Evolutionary conservation across 148 eudicot genomes (phyloP), one percentile per base, ranked within the genome.

Genomic region (Rhododendron griersonianum): DNA sequence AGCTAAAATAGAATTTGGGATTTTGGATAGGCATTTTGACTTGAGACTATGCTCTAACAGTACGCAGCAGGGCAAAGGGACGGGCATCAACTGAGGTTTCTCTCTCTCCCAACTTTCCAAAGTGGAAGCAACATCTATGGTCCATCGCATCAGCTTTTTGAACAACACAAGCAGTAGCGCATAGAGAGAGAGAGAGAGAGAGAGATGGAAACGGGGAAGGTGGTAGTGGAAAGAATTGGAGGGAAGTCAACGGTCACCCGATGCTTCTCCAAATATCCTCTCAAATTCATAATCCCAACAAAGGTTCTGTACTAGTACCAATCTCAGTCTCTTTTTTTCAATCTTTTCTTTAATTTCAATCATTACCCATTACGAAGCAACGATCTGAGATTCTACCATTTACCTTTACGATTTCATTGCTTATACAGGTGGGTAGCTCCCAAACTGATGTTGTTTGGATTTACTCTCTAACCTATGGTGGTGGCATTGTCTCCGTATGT

Each of bases 401-500:
- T 73, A 67, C 44, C 39, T 19, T 84, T 80, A 78, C 84, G 28
- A 44, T 81, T 13, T 28, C 30, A 28, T 28, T 51, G 79, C 23
- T 74, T 37, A 19, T 78, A 19, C 92, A 97, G 99, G 96, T 93
- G 85, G 98, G 94, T 87, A 61, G 91, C 28, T 91, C 95, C 21
- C 87, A 89, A 71, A 91, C 86, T 81, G 99, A 97, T 88, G 95
- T 89, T 83, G 98, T 95, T 18, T 97, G 99, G 99, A 93, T 97
- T 88, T 97, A 97, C 91, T 86, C 95, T 65, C 93, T 97, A 80
- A 93, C 95, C 4, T 97, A 97, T 88, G 99, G 99, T 14, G 99
- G 98, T 53, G 99, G 99, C 88, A 91, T 97, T 87, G 98, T 97
- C 85, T 94, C 98, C 88, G 99, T 97, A 93, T 83, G 89, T 73